Evolutionary conservation across 768 basidiomycete genomes (phyloP), one percentile per base, ranked within the genome.

Genomic region (Amanita thiersii): DNA sequence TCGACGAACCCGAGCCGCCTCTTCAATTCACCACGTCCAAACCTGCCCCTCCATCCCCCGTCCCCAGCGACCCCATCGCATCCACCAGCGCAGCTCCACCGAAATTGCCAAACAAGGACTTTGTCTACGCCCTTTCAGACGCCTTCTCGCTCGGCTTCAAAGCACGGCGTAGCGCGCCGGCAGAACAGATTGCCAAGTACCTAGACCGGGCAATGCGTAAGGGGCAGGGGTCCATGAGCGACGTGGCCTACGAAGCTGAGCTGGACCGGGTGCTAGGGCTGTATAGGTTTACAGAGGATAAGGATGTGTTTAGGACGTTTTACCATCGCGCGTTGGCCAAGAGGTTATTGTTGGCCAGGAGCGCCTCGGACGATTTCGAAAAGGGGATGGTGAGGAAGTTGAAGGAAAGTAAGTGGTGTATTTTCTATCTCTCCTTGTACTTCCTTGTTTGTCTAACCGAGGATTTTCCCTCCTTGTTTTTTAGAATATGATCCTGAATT

Each of bases 401-500:
- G 46, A 88, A 87, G 64, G 81, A 89, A 50, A 53, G 88, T 79
- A 32, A 33, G 66, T 59, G 23, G 23, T 17, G 33, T 48, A 14
- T 32, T 17, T 24, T 36, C 8, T 18, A n/a, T n/a, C n/a, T n/a
- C n/a, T n/a, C n/a, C n/a, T n/a, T n/a, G n/a, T n/a, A n/a, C n/a
- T n/a, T n/a, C n/a, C 19, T 31, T 12, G 17, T 25, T 30, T 37
- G 26, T 37, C 11, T 23, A 21, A 7, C 7, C 4, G 19, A 33
- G 7, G 1, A 43, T 23, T 20, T 39, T 20, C 32, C 50, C 47
- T 8, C 35, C 15, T 18, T 29, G 15, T 40, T 37, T 41, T 33
- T 34, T 53, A 94, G 94, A 84, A 39, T 94, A 93, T 52, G 96
- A 98, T 56, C 86, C 92, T 8, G 92, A 94, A 46, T 98, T 98